Evolutionary conservation across 1,284 basidiomycete genomes (phyloP).

Genomic region (Leucoagaricus sp.): DNA sequence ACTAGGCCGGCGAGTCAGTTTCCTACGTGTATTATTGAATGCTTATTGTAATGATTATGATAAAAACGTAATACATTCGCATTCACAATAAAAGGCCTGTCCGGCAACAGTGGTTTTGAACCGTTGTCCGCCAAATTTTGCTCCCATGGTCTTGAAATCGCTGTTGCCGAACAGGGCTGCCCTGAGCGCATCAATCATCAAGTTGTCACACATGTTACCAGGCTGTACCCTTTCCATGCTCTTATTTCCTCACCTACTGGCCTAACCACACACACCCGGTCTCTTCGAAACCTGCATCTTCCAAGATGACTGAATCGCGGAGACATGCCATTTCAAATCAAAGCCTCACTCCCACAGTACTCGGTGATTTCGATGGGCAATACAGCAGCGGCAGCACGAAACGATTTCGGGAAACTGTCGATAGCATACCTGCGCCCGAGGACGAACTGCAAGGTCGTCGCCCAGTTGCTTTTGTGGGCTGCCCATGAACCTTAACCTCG

Average conservation of each 20-base stretch:
- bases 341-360: not conserved
- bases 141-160: not conserved
- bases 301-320: constrained; percentile 1
- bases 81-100: too few relatives aligned
- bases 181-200: not conserved
- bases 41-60: too few relatives aligned
- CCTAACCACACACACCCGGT: not conserved
- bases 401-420: constrained; percentile 5
- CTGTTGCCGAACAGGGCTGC: not conserved
- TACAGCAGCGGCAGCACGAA: constrained; percentile 1
- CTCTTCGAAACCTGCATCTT: not conserved
- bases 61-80: too few relatives aligned
- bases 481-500: not conserved
- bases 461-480: constrained; percentile 45
- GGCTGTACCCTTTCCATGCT: not conserved
- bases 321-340: not conserved
- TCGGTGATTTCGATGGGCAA: not conserved
- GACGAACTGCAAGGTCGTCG: constrained; percentile 26
- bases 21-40: too few relatives aligned
- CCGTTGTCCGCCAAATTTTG: too few relatives aligned
- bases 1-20: too few relatives aligned
- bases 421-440: constrained; percentile 4
- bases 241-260: not conserved
- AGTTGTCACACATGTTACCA: not conserved
- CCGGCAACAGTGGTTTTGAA: too few relatives aligned